Conservation (phyloP, 352 stramenopile species). For the Peronosclerospora sorghi region DNA sequence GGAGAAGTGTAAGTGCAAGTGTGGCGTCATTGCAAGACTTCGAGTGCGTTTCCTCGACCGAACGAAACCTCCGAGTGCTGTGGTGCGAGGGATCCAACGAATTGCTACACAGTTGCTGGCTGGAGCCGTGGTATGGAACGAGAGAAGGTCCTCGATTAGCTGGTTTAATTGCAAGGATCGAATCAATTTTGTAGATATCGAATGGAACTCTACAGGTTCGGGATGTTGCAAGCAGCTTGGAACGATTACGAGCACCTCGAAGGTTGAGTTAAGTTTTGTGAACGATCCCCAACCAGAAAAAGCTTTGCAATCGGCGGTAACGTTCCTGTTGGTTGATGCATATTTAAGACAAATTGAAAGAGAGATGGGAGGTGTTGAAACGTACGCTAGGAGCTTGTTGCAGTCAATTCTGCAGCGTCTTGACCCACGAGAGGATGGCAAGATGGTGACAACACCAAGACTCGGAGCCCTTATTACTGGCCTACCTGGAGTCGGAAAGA, state of each 20-base stretch:
- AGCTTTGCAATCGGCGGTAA: neutral
- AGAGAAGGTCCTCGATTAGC: conserved; percentile 15
- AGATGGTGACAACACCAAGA: conserved; percentile 9
- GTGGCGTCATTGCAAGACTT: conserved; percentile 14
- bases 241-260: conserved; percentile 11
- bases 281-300: neutral
- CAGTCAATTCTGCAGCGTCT: conserved; percentile 30
- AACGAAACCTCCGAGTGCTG: conserved; percentile 20
- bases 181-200: conserved; percentile 22
- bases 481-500: conserved; percentile 68
- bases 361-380: conserved; percentile 30
- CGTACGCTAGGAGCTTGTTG: conserved; percentile 26
- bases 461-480: conserved; percentile 60
- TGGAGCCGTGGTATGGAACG: conserved; percentile 31
- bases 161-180: conserved; percentile 39
- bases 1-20: conserved; percentile 20
- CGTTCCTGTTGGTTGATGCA: conserved; percentile 16
- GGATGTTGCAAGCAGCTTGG: conserved; percentile 32
- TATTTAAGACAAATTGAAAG: conserved; percentile 23
- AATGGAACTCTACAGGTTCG: conserved; percentile 12
- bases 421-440: neutral
- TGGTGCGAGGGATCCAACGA: conserved; percentile 27
- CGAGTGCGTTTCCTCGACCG: conserved; percentile 30
- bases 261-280: conserved; percentile 23
- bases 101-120: conserved; percentile 27